phyloP scores from a whole-genome alignment of 352 stramenopile genomes.

The Phytophthora meadii region DNA sequence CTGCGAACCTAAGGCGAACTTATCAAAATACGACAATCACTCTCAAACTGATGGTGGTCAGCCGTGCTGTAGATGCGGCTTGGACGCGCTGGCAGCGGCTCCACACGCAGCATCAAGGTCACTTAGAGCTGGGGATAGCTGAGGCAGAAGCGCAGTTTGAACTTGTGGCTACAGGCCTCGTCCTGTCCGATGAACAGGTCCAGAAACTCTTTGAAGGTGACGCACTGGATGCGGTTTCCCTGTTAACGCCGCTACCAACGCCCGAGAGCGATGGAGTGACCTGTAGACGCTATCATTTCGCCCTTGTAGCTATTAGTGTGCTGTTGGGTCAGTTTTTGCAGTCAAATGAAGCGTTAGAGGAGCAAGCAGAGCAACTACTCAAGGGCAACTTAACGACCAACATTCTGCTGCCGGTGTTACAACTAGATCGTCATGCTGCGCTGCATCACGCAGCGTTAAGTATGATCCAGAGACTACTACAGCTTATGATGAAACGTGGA shows the following conservation, averaged over 20 bases:
- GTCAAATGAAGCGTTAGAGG: background rate
- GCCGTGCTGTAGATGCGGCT: constrained; percentile 10
- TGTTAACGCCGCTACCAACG: constrained; percentile 52
- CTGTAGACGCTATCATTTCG: constrained; percentile 53
- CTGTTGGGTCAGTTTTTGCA: constrained; percentile 42
- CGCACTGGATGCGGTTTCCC: constrained; percentile 16
- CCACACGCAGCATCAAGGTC: constrained; percentile 6
- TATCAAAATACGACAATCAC: too few relatives aligned
- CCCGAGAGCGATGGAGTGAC: constrained; percentile 22
- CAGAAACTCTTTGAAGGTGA: constrained; percentile 37
- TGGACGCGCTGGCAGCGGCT: constrained; percentile 38
- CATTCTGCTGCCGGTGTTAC: constrained; percentile 47
- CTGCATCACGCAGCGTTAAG: constrained; percentile 40
- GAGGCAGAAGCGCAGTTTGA: constrained; percentile 59
- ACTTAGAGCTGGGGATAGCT: constrained; percentile 7
- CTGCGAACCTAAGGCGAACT: too few relatives aligned
- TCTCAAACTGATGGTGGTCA: too few relatives aligned
- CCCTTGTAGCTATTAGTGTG: constrained; percentile 36
- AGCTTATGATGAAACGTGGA: background rate
- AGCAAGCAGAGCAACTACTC: constrained; percentile 9
- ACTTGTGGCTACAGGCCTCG: constrained; percentile 53
- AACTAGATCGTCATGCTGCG: constrained; percentile 20
- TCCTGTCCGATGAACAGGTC: constrained; percentile 31
- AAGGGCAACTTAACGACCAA: constrained; percentile 10
- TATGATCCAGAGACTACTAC: constrained; percentile 40